Percentiles rank a stretch among this genome's conserved stretches.
These are phyloP conservation scores for Arthonia radiata DNA, from an alignment of 495 filamentous ascomycete genomes.

Conservation along the genomic window DNA sequence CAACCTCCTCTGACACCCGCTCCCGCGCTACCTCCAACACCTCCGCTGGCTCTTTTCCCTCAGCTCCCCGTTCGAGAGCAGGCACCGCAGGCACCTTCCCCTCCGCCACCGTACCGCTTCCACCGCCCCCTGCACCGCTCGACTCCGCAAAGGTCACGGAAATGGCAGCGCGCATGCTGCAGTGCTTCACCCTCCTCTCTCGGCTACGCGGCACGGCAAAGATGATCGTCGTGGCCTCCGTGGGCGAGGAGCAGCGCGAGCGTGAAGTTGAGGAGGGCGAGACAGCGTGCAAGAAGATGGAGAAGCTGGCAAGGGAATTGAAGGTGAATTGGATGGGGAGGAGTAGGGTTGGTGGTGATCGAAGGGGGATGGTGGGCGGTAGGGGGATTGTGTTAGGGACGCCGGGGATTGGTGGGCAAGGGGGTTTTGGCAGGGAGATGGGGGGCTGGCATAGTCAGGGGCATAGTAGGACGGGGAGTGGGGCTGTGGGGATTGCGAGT, in stretches of 20 bases:
- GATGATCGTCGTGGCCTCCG: neutral
- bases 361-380: conserved; percentile 64
- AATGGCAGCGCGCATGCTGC: conserved; percentile 84
- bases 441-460: no score
- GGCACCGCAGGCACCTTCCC: conserved; percentile 1
- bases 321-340: conserved; percentile 93
- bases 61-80: conserved; percentile 1
- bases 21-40: neutral
- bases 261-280: conserved; percentile 58
- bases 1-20: conserved; percentile 13
- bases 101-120: neutral
- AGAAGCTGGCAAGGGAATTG: conserved; percentile 55
- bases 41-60: neutral
- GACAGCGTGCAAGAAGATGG: no score
- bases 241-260: conserved; percentile 8
- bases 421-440: no score
- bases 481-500: no score
- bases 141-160: conserved; percentile 78
- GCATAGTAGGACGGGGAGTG: no score
- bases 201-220: conserved; percentile 19
- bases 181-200: conserved; percentile 78
- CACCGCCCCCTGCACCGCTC: conserved; percentile 13
- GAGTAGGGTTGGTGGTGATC: conserved; percentile 68
- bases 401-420: no score
- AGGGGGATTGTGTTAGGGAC: no score